Base-by-base conservation (phyloP, 345 rosid genomes). In the Ceriops decandra region DNA sequence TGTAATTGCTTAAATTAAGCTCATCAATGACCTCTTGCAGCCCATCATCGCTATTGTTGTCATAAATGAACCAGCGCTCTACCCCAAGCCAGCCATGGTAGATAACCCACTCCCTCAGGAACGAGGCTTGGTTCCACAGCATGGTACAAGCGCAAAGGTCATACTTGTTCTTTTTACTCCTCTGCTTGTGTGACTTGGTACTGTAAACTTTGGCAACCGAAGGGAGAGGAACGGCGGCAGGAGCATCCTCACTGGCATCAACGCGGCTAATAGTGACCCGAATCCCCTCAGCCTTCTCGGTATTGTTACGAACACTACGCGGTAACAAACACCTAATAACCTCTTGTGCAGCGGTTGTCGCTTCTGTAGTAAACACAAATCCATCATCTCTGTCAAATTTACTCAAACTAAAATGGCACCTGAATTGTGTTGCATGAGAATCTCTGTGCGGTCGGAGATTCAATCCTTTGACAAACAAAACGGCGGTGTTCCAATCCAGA, bases 21-120 rank as follows among this genome's bases (percentile, higher is more conserved):
- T 79, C 83, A 28, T 83, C 84, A 6, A 90, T 74, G 63, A 78
- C 93, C 8, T 87, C 84, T 66, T 77, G 63, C 66, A 87, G 74
- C 57, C 66, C 76, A 26, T 95, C 99, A 62, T 95, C 93, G 32
- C 99, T 95, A 72, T 95, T 91, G 77, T 95, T 95, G 38, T 95
- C 99, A n/a, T 95, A 95, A 63, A 95, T 83, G 76, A 91, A 91
- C 99, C 99, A 95, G 4, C 95, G 86, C 69, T 90, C 86, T 5
- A 95, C 88, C 4, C 99, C 99, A 5, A 95, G 91, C 95, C 95
- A 90, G 20, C 89, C 83, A 71, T 95, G 99, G 77, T 91, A 91
- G 79, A 78, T 83, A 13, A 95, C 79, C 99, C 99, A 95, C 67
- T 95, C 98, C 24, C 82, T 79, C 38, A 95, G 71, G 38, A 81